Conservation (phyloP, 495 filamentous ascomycete genomes). For the Umbilicaria muhlenbergii region DNA sequence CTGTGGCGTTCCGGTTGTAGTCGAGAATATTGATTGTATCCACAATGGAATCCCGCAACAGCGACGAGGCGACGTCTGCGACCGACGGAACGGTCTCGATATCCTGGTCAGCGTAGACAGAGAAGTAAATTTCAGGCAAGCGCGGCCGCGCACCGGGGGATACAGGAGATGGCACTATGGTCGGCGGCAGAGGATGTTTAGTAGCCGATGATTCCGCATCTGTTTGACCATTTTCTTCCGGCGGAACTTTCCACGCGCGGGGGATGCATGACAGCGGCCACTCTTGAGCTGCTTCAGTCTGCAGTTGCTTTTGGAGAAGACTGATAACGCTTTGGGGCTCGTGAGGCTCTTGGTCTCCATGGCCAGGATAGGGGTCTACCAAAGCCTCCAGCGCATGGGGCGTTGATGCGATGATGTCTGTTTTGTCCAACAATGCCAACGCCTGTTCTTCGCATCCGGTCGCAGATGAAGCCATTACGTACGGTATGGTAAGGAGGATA, state of each 20-base stretch:
- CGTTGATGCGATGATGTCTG: conserved; percentile 75
- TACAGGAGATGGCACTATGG: conserved; percentile 60
- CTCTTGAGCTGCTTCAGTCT: conserved; percentile 45
- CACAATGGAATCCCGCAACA: conserved; percentile 72
- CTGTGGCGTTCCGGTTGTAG: conserved; percentile 76
- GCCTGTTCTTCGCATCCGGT: conserved; percentile 53
- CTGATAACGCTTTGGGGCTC: conserved; percentile 57
- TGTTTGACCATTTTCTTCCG: conserved; percentile 25
- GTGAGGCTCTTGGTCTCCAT: conserved; percentile 33
- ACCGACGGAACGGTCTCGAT: conserved; percentile 78
- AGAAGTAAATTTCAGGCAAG: conserved; percentile 88
- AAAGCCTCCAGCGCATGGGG: conserved; percentile 68
- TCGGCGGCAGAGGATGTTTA: conserved; percentile 61
- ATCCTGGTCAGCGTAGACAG: conserved; percentile 78
- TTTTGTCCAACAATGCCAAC: conserved; percentile 68
- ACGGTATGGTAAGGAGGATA: conserved; percentile 84
- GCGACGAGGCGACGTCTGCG: conserved; percentile 55
- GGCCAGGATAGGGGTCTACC: conserved; percentile 62
- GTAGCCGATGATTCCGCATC: conserved; percentile 24
- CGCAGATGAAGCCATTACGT: conserved; percentile 61
- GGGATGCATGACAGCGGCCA: conserved; percentile 75
- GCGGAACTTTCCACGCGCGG: conserved; percentile 59
- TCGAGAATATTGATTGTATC: conserved; percentile 92
- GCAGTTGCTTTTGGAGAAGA: conserved; percentile 73
- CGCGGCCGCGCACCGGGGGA: conserved; percentile 55